A percentile compares a stretch with the other conserved stretches of the same genome.
These are phyloP conservation scores for Saitozyma sp. DNA, from an alignment of 768 basidiomycete genomes.

Conservation along the genomic window DNA sequence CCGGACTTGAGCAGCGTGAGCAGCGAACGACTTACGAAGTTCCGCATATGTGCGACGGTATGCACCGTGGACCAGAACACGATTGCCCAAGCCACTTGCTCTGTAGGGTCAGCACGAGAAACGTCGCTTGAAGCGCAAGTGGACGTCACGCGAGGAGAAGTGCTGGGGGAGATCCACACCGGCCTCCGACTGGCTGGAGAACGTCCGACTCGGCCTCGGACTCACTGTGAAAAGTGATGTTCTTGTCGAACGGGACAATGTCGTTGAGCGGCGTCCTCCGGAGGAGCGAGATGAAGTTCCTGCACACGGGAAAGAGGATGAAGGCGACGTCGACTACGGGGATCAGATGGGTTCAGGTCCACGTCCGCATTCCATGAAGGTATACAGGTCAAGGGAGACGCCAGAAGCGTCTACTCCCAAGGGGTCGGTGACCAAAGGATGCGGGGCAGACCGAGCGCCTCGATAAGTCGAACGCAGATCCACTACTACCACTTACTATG, in stretches of 20 bases:
- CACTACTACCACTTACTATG: constrained; percentile 54
- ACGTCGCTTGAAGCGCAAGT: too few species aligned
- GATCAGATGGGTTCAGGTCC: too few species aligned
- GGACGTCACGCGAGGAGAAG: too few species aligned
- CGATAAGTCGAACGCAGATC: too few species aligned
- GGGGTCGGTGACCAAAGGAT: too few species aligned
- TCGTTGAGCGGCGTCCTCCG: constrained; percentile 71
- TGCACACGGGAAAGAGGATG: constrained; percentile 91
- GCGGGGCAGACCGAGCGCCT: too few species aligned
- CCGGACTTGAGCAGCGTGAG: too few species aligned
- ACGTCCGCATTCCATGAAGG: too few species aligned
- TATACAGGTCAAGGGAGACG: background rate
- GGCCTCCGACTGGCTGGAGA: too few species aligned
- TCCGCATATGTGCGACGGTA: constrained; percentile 66
- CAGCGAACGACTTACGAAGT: constrained; percentile 21
- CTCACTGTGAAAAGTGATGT: constrained; percentile 69
- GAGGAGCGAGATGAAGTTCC: constrained; percentile 87
- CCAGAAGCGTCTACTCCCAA: background rate
- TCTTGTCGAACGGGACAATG: constrained; percentile 72
- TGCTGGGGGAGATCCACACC: too few species aligned
- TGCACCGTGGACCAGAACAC: constrained; percentile 75
- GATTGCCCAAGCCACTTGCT: constrained; percentile 85
- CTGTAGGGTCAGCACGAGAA: too few species aligned
- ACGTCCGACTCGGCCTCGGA: background rate
- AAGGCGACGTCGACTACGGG: constrained; percentile 74